Percentiles rank a stretch among this genome's conserved stretches.
These are phyloP conservation scores for Pythium plurisporium DNA, from an alignment of 352 stramenopile species.

Conservation along the genomic window DNA sequence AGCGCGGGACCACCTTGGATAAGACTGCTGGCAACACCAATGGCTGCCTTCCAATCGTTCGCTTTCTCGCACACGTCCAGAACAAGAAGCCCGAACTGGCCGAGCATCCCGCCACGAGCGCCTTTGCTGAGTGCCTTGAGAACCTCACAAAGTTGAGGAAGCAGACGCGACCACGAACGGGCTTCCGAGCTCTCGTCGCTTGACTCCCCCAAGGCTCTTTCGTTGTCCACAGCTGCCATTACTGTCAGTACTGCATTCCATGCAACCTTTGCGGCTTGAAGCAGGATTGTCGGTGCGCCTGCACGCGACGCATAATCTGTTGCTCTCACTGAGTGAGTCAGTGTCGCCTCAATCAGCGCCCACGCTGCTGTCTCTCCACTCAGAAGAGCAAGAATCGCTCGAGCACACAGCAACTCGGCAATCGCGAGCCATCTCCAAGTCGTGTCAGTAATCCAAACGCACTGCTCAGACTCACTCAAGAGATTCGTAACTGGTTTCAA, in stretches of 20 bases:
- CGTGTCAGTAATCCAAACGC: conserved; percentile 21
- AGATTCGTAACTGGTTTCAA: conserved; percentile 29
- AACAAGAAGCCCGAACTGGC: conserved; percentile 53
- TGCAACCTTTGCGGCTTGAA: conserved; percentile 53
- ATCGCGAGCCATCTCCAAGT: conserved; percentile 70
- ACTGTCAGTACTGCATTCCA: conserved; percentile 72
- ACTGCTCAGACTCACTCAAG: conserved; percentile 7
- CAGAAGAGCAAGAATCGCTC: conserved; percentile 44
- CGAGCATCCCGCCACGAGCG: conserved; percentile 24
- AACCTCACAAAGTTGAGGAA: conserved; percentile 6
- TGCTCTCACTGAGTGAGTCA: conserved; percentile 53
- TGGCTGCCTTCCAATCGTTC: conserved; percentile 38
- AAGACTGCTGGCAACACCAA: conserved; percentile 22
- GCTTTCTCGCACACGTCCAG: conserved; percentile 48
- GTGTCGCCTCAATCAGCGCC: conserved; percentile 43
- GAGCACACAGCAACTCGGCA: conserved; percentile 54
- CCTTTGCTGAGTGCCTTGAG: neutral
- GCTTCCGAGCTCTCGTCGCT: neutral
- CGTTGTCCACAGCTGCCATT: conserved; percentile 21
- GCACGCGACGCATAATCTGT: conserved; percentile 35
- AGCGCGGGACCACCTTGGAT: neutral
- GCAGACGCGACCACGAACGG: conserved; percentile 3
- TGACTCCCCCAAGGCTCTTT: conserved; percentile 11
- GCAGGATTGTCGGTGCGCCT: conserved; percentile 22
- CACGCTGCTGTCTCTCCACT: conserved; percentile 35